Evolutionary conservation across 352 stramenopile genomes (phyloP), one percentile per base, ranked within the genome.

Genomic region (Globisporangium mamillatum): DNA sequence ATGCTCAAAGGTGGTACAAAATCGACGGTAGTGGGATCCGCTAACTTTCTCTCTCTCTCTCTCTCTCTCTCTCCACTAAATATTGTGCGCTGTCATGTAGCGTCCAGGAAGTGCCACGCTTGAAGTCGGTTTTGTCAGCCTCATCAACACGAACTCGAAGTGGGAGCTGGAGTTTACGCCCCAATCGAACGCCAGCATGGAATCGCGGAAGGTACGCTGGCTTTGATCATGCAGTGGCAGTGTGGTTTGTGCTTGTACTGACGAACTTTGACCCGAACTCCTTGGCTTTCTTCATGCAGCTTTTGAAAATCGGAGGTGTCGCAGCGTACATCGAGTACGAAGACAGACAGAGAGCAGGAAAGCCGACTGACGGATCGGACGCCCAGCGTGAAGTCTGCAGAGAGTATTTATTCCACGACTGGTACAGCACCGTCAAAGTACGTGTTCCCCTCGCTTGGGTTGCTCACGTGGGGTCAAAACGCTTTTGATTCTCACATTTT

Each of bases 371-470:
- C 59, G 50, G 32, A 1, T 48, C 54, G 0, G 60, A 76, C 1
- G 27, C 64, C 12, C 63, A 71, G 32, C 25, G 53, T 16, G 68
- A 70, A 24, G 62, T 64, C 48, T 68, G 63, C 16, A 75, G 80
- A 68, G 79, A 84, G 66, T 95, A 96, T 83, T 80, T 95, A 78
- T 89, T 95, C 52, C 89, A 96, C 64, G 86, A 93, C 44, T 96
- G 89, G 89, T 76, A 76, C 69, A 91, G 79, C 32, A 89, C 77
- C 9, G 68, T 91, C 29, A 95, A 96, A 77, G 88, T 93, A 74
- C 22, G 62, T 53, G 29, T 5, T 9, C 29, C 32, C 8, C 32
- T 38, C 14, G 32, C 29, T 55, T 38, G 20, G 9, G 29, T 36
- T 46, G 44, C 10, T 46, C 16, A 41, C 9, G 41, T 25, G 8